Evolutionary conservation across 2,329 filamentous ascomycete genomes (phyloP), one percentile per base, ranked within the genome.

Genomic region (Cephalotrichum gorgonifer): DNA sequence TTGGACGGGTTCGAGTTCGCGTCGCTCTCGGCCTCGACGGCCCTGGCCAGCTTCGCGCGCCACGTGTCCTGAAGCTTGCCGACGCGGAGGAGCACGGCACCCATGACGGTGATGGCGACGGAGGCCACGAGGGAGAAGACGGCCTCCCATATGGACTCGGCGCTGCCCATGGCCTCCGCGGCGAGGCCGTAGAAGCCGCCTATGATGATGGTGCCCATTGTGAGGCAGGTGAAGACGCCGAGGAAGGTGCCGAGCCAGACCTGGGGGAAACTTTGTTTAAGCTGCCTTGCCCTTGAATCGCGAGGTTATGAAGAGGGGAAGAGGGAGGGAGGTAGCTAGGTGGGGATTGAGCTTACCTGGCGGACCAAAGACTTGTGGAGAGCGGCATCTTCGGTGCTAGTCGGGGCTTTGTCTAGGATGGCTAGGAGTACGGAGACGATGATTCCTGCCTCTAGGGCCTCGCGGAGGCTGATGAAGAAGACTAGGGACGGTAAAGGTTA

Each of bases 41-140:
- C 78, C 54, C 77, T 75, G 6, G 80, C 75, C 31, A 91, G 77
- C 73, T 88, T 88, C 54, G 81, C 69, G 14, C 78, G 75, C 86
- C 86, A 90, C 64, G 89, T 88, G 55, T 84, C 81, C 59, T 87
- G 82, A 57, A 88, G 72, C 64, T 88, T 88, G 54, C 77, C 81
- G 50, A 90, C 75, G 20, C 86, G 81, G 12, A 90, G 75, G n/a
- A 89, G 74, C 2, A 83, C 84, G 26, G 80, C 78, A 28, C 86
- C 85, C 69, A 89, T 80, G 50, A 86, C 54, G 14, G 83, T 81
- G 62, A 89, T 88, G 62, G 89, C 84, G 52, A 88, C 55, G 8
- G 77, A 70, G 1, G 86, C 84, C 39, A 88, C 58, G 25, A 89
- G 65, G 17, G 74, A 75, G 58, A 89, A 88, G 14, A 79, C 72